phyloP scores from a whole-genome alignment of 495 filamentous ascomycete species.

The Hypoxylon intermedium region DNA sequence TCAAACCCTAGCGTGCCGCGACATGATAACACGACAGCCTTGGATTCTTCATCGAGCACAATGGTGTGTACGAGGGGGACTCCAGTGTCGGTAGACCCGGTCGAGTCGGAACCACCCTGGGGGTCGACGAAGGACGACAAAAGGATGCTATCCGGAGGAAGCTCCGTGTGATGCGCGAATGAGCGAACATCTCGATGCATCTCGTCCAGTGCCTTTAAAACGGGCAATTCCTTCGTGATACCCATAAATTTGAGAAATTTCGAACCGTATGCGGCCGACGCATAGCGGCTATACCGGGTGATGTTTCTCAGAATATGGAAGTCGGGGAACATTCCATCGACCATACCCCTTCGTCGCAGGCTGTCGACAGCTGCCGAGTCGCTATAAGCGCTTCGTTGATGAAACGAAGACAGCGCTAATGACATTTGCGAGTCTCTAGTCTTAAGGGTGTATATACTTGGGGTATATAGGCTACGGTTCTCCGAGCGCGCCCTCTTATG shows the following conservation, averaged over 20 bases:
- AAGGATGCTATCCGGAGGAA: slow-evolving; percentile 72
- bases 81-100: slow-evolving; percentile 74
- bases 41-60: slow-evolving; percentile 77
- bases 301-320: slow-evolving; percentile 74
- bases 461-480: slow-evolving; percentile 42
- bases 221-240: slow-evolving; percentile 59
- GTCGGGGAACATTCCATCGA: slow-evolving; percentile 70
- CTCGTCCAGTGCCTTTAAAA: slow-evolving; percentile 54
- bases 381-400: slow-evolving; percentile 61
- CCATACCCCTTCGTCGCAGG: slow-evolving; percentile 62
- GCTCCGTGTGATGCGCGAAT: slow-evolving; percentile 73
- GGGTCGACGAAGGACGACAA: slow-evolving; percentile 79
- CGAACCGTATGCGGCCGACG: slow-evolving; percentile 77
- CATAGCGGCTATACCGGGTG: slow-evolving; percentile 76
- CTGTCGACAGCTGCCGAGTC: slow-evolving; percentile 62
- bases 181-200: slow-evolving; percentile 71
- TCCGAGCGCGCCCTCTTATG: slow-evolving; percentile 47
- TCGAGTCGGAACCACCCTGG: slow-evolving; percentile 73
- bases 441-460: slow-evolving; percentile 75
- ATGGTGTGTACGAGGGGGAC: slow-evolving; percentile 82
- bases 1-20: slow-evolving; percentile 82
- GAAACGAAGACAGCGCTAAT: slow-evolving; percentile 63
- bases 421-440: slow-evolving; percentile 71
- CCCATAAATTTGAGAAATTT: slow-evolving; percentile 75
- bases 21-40: slow-evolving; percentile 77